Percentiles rank a stretch among this genome's conserved stretches.
Conservation (phyloP, 352 stramenopile genomes). For the Globisporangium echinulatum region DNA sequence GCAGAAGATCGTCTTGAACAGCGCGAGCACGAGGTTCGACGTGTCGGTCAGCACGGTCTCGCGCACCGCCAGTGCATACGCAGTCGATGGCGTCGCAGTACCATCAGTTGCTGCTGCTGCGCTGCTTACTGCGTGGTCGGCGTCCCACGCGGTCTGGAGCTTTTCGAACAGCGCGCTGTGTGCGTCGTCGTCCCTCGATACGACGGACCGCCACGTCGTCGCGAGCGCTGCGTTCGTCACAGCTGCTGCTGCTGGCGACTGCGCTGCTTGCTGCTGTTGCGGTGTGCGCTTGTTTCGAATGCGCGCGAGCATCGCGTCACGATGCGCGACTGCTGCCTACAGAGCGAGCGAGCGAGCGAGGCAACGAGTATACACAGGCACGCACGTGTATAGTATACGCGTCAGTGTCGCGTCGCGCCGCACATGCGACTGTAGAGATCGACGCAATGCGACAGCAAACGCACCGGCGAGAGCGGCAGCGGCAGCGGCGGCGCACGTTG, state of each 20-base stretch:
- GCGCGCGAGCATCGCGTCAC: constrained; percentile 34
- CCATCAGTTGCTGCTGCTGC: background rate
- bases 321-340: constrained; percentile 23
- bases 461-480: constrained; percentile 26
- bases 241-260: background rate
- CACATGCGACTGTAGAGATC: background rate
- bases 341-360: background rate
- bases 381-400: background rate
- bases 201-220: background rate
- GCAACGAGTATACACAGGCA: background rate
- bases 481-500: constrained; percentile 20
- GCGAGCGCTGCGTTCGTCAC: background rate
- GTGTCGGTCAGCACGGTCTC: constrained; percentile 44
- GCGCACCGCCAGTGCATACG: constrained; percentile 11
- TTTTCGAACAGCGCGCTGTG: constrained; percentile 19
- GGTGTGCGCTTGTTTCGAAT: constrained; percentile 19
- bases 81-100: constrained; percentile 9
- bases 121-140: background rate
- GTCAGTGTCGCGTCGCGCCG: background rate
- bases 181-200: background rate
- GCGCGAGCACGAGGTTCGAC: constrained; percentile 44
- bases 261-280: background rate
- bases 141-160: constrained; percentile 17
- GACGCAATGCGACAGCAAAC: background rate
- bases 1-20: constrained; percentile 46